Evolutionary conservation across 2,329 filamentous ascomycete genomes (phyloP).

Genomic region (Cercospora berteroae): DNA sequence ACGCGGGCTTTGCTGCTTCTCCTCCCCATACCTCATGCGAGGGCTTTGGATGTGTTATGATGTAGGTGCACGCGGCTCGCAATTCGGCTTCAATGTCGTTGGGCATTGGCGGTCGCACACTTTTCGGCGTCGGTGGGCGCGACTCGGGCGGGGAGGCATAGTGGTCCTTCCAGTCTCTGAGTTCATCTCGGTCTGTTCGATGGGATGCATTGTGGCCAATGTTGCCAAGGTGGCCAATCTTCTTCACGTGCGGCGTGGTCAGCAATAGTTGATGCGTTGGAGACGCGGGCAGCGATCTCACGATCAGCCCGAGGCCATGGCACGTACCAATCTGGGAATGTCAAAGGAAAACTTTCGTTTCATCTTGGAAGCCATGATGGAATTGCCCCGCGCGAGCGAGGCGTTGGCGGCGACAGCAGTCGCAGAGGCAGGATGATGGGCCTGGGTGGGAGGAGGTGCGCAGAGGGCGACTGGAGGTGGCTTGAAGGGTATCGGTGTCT

Average conservation of each 20-base stretch:
- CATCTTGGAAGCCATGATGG: constrained; percentile 31
- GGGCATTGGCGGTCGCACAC: constrained; percentile 46
- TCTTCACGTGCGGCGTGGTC: constrained; percentile 6
- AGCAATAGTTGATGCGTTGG: background rate
- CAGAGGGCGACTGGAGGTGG: constrained; percentile 8
- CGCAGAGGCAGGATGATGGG: background rate
- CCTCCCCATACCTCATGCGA: constrained; percentile 39
- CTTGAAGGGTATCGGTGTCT: constrained; percentile 9
- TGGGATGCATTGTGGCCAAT: constrained; percentile 8
- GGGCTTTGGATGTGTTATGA: constrained; percentile 42
- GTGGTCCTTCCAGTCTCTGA: constrained; percentile 32
- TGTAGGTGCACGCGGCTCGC: constrained; percentile 46
- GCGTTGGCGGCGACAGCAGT: background rate
- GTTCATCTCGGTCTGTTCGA: background rate
- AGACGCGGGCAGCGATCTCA: background rate
- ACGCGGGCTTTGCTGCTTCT: constrained; percentile 31
- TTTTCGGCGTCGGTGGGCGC: constrained; percentile 43
- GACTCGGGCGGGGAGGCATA: constrained; percentile 34
- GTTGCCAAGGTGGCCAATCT: constrained; percentile 8
- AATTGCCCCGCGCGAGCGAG: background rate
- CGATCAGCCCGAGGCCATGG: constrained; percentile 9
- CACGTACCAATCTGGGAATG: constrained; percentile 41
- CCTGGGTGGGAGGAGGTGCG: background rate
- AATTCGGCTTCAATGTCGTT: constrained; percentile 46
- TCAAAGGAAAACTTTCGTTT: constrained; percentile 48